Percentiles rank a stretch among this genome's conserved stretches.
Evolutionary conservation across 164 flowering plant species (phyloP).

Genomic region (Warburgia ugandensis): DNA sequence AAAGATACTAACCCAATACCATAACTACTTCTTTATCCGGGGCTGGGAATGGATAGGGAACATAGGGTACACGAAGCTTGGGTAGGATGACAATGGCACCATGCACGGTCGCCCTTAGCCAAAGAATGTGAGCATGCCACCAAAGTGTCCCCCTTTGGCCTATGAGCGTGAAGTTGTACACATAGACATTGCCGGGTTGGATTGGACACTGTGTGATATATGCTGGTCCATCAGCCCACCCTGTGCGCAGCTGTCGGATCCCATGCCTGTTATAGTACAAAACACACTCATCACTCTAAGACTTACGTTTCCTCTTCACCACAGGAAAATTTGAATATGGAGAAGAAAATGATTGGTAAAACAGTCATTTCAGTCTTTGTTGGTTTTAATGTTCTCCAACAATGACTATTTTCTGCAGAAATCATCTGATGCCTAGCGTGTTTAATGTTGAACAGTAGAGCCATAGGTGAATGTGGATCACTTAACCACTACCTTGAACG

Average conservation of each 20-base stretch:
- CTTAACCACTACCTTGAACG: neutral
- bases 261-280: slow-evolving; percentile 52
- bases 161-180: slow-evolving; percentile 72
- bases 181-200: slow-evolving; percentile 50
- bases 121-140: slow-evolving; percentile 77
- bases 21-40: slow-evolving; percentile 63
- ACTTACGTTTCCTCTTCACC: neutral
- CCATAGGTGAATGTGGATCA: neutral
- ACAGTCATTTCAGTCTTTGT: too few species aligned
- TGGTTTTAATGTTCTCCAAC: neutral
- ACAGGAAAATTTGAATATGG: too few species aligned
- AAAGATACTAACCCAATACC: slow-evolving; percentile 39
- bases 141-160: slow-evolving; percentile 80
- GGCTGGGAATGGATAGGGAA: slow-evolving; percentile 47
- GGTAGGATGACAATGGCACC: slow-evolving; percentile 78
- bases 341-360: too few species aligned
- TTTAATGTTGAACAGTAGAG: neutral
- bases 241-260: slow-evolving; percentile 62
- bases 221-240: slow-evolving; percentile 88
- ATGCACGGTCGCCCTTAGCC: slow-evolving; percentile 71
- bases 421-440: too few species aligned
- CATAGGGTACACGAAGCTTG: slow-evolving; percentile 37
- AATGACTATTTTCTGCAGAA: too few species aligned
- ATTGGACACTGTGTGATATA: slow-evolving; percentile 85
- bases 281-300: neutral